These are phyloP conservation scores for Dryadomyces quercus-mongolicae DNA, from an alignment of 2,329 filamentous ascomycete genomes.

Conservation along the genomic window DNA sequence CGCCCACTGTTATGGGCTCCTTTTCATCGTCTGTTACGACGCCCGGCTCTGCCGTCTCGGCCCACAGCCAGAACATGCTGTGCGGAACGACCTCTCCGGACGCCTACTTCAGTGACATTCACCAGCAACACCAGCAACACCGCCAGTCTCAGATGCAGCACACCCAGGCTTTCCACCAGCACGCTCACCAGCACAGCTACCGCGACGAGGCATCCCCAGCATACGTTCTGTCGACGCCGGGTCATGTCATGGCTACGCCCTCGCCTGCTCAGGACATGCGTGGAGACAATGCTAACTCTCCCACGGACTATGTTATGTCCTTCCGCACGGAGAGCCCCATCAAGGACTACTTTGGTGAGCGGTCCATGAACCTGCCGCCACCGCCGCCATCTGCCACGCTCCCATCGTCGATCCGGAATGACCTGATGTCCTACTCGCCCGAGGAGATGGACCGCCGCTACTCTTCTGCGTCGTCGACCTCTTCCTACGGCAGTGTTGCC, in stretches of 20 bases:
- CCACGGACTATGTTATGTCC: slow-evolving; percentile 10
- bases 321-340: slow-evolving; percentile 9
- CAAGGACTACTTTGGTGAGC: slow-evolving; percentile 16
- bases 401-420: slow-evolving; percentile 9
- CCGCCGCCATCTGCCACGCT: slow-evolving; percentile 10
- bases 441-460: background rate
- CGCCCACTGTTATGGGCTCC: slow-evolving; percentile 67
- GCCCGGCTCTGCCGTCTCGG: slow-evolving; percentile 6
- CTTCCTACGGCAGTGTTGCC: background rate
- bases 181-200: slow-evolving; percentile 16
- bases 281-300: slow-evolving; percentile 8
- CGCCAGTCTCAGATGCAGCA: slow-evolving; percentile 33
- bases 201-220: background rate
- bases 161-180: background rate
- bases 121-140: background rate
- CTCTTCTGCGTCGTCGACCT: background rate
- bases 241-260: slow-evolving; percentile 4
- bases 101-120: slow-evolving; percentile 7
- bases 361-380: slow-evolving; percentile 7
- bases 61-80: background rate
- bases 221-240: background rate
- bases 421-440: background rate
- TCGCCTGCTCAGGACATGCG: slow-evolving; percentile 2
- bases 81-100: slow-evolving; percentile 8
- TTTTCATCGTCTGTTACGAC: slow-evolving; percentile 74